Evolutionary conservation across 2,329 filamentous ascomycete species (phyloP), one percentile per base, ranked within the genome.

Genomic region (Aspergillus candidus): DNA sequence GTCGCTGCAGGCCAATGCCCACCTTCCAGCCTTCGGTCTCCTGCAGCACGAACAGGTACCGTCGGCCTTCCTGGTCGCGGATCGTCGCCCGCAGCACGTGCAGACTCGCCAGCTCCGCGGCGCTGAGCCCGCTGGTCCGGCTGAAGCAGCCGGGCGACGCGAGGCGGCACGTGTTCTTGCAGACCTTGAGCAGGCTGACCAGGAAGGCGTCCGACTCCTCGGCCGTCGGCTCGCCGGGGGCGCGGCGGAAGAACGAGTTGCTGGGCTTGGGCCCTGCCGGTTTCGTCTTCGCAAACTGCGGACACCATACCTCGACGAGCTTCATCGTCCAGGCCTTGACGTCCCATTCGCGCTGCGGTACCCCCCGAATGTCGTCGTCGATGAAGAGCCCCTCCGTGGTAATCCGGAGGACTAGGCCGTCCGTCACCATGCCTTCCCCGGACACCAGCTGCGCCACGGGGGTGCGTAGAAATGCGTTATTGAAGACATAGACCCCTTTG

Each of bases 261-360:
- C 47, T 58, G 32, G 58, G 47, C 47, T 66, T 68, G 13, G 53
- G 40, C 11, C 55, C 51, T 29, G 49, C 49, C 17, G 47, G 48
- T 52, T 66, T 64, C 56, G 65, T 67, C 54, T 67, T 63, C 61
- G 71, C 72, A 63, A 78, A 71, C 65, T 83, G 79, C 59, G 79
- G 76, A 60, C 84, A 89, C 80, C 84, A 88, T 73, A 93, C 83
- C 78, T 97, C 93, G 67, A 94, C 82, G 53, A 85, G 73, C 71
- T 94, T 96, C 69, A 98, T 79, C 35, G 89, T 95, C 93, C 93
- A 97, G 18, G 91, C 90, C 68, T 97, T 97, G 61, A 97, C 82
- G 65, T 98, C 93, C 93, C 93, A 98, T 70, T 98, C 93, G 47
- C 93, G 82, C 69, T 97, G 89, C n/a, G 88, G 83, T 12, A 96